Evolutionary conservation across 2,329 filamentous ascomycete genomes (phyloP), one percentile per base, ranked within the genome.

Genomic region (Aureobasidium lini): DNA sequence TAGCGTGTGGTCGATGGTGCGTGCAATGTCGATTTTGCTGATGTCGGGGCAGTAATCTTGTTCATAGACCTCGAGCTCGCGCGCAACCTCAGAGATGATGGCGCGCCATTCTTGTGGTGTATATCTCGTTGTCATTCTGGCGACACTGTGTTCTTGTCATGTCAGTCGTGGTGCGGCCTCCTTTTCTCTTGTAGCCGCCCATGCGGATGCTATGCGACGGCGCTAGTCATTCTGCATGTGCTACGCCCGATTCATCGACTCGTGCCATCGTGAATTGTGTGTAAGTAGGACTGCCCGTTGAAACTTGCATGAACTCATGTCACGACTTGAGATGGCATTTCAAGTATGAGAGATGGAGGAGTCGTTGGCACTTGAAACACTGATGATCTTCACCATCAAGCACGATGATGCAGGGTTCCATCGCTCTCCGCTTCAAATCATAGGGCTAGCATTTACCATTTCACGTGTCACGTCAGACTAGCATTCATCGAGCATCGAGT

Each of bases 1-100:
- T n/a, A 79, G 68, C 4, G 77, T 79, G 66, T 80, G 77, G 66
- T 80, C 77, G 31, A 80, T 72, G 18, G 68, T 70, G 28, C 63
- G 64, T 10, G 67, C 66, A 37, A 74, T 65, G 23, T 61, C 62
- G 15, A 59, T 43, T 29, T 59, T 61, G 43, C 63, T 60, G 28
- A 64, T 28, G 34, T 43, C 31, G 34, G 58, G 60, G 13, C 59
- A 42, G 36, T 49, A 44, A 13, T 42, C 23, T 9, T 48, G 43
- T 11, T 61, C 50, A 23, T 52, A 49, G 4, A 63, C 54, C n/a
- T 59, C 34, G 13, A 63, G 37, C 34, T 57, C 16, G 46, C 64
- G 65, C 57, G 70, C 65, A 48, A 71, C 70, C 59, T 75, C 68
- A 8, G 67, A 66, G 60, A 78, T 75, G 59, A 76, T 73, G 50